A percentile compares a stretch with the other conserved stretches of the same genome.
Evolutionary conservation across 2,329 filamentous ascomycete genomes (phyloP).

Genomic region (Calonectria honghensis): DNA sequence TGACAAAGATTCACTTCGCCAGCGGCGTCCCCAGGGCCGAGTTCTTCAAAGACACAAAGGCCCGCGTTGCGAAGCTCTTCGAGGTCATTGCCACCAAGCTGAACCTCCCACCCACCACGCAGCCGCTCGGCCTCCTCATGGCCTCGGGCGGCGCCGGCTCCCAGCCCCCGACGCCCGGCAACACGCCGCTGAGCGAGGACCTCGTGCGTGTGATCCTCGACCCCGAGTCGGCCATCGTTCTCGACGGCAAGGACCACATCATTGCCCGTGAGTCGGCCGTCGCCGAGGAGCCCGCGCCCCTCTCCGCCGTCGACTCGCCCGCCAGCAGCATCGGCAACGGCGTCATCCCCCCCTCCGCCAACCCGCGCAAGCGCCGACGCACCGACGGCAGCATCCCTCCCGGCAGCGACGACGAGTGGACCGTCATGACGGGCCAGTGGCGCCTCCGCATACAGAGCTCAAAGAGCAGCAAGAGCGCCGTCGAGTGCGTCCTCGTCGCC

Average conservation of each 20-base stretch:
- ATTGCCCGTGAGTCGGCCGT: slow-evolving; percentile 50
- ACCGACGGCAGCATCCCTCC: slow-evolving; percentile 58
- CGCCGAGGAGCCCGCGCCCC: slow-evolving; percentile 55
- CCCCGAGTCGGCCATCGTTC: slow-evolving; percentile 72
- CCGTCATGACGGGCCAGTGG: slow-evolving; percentile 82
- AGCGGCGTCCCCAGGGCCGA: slow-evolving; percentile 71
- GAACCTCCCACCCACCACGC: slow-evolving; percentile 76
- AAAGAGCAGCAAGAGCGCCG: slow-evolving; percentile 69
- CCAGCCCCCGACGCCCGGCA: slow-evolving; percentile 79
- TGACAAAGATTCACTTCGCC: slow-evolving; percentile 73
- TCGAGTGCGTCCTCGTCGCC: slow-evolving; percentile 84
- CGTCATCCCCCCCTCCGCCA: slow-evolving; percentile 44
- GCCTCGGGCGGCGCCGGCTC: slow-evolving; percentile 76
- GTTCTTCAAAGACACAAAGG: slow-evolving; percentile 83
- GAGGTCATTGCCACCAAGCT: slow-evolving; percentile 89
- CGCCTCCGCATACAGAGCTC: slow-evolving; percentile 77
- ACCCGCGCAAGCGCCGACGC: slow-evolving; percentile 68
- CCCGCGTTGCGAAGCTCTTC: slow-evolving; percentile 82
- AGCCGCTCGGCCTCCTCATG: slow-evolving; percentile 81
- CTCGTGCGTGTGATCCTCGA: slow-evolving; percentile 80
- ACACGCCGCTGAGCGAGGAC: slow-evolving; percentile 82
- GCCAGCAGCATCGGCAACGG: slow-evolving; percentile 51
- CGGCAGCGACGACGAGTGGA: slow-evolving; percentile 71
- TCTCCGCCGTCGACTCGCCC: slow-evolving; percentile 54
- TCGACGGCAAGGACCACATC: slow-evolving; percentile 73